These are phyloP conservation scores for Sphaerosporella brunnea DNA, from an alignment of 495 filamentous ascomycete species.

Conservation along the genomic window DNA sequence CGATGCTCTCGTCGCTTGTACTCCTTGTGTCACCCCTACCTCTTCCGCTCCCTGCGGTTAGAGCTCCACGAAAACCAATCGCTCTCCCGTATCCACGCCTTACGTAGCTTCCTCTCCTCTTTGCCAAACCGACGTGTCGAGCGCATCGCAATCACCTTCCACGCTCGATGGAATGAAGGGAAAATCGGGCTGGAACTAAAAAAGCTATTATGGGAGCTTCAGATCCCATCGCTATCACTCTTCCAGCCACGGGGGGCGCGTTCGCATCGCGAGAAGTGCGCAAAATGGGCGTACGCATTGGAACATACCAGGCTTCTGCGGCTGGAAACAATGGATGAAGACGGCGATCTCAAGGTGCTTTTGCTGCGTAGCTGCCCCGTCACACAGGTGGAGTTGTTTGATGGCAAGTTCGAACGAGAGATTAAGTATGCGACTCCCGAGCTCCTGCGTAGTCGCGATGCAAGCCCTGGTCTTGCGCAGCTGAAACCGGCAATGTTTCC, in stretches of 20 bases:
- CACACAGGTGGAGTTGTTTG: too few relatives aligned
- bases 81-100: slow-evolving; percentile 8
- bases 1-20: slow-evolving; percentile 16
- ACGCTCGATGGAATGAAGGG: slow-evolving; percentile 12
- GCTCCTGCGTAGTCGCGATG: neutral
- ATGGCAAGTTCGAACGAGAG: slow-evolving; percentile 10
- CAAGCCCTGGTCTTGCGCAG: slow-evolving; percentile 7
- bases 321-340: slow-evolving; percentile 9
- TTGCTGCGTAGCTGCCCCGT: too few relatives aligned
- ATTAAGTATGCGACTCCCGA: neutral
- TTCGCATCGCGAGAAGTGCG: slow-evolving; percentile 13
- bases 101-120: too few relatives aligned
- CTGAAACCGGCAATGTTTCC: slow-evolving; percentile 17
- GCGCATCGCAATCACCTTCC: slow-evolving; percentile 11
- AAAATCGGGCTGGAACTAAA: slow-evolving; percentile 12
- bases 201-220: slow-evolving; percentile 16
- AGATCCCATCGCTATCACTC: slow-evolving; percentile 10
- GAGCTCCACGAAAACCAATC: slow-evolving; percentile 9
- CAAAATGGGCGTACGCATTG: slow-evolving; percentile 14
- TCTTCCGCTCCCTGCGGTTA: slow-evolving; percentile 16
- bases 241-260: slow-evolving; percentile 3
- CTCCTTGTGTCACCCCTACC: slow-evolving; percentile 11
- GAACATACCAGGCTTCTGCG: slow-evolving; percentile 11
- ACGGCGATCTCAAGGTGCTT: slow-evolving; percentile 17
- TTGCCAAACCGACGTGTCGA: too few relatives aligned